Evolutionary conservation across 2,329 filamentous ascomycete species (phyloP), one percentile per base, ranked within the genome.

Genomic region (Aspergillus sp.): DNA sequence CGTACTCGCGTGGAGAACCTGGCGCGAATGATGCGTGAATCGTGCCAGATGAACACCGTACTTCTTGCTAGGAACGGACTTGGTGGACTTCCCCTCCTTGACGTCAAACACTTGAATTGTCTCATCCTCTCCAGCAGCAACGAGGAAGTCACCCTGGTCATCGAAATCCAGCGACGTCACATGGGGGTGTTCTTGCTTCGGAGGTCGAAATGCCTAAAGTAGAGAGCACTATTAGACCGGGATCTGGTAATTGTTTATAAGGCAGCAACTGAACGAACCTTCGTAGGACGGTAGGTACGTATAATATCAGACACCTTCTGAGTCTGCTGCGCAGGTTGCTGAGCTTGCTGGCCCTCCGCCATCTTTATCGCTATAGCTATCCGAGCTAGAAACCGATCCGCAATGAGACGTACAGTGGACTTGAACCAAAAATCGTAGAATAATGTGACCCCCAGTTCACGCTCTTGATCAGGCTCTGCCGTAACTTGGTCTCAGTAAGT

Each of bases 111-210:
- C 84, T 63, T 97, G 90, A 53, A 98, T 87, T 3, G 88, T 94
- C 66, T 96, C 90, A 68, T 98, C 93, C 72, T 88, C 90, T 57
- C 90, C 88, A 5, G 90, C 88, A 0, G 90, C 88, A 70, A 98
- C 89, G 50, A 94, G 80, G 44, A 91, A 86, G 68, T 96, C 90
- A 67, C 93, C 93, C 39, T 88, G 86, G 72, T 97, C 90, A 68
- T 97, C 90, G 65, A 95, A 98, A 73, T 98, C 91, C 59, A 98
- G 81, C 1, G 91, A 97, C 7, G 93, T 86, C 50, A 96, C 82
- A 55, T 83, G 78, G 44, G 56, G 60, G 46, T 52, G 54, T 38
- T 70, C 72, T 56, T 64, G 65, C 58, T 69, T 74, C 41, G 59
- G 54, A 37, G 57, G 59, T 49, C 58, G 61, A 52, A 65, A 72